These are phyloP conservation scores for Coleophoma cylindrospora DNA, from an alignment of 2,329 filamentous ascomycete genomes.

Conservation along the genomic window DNA sequence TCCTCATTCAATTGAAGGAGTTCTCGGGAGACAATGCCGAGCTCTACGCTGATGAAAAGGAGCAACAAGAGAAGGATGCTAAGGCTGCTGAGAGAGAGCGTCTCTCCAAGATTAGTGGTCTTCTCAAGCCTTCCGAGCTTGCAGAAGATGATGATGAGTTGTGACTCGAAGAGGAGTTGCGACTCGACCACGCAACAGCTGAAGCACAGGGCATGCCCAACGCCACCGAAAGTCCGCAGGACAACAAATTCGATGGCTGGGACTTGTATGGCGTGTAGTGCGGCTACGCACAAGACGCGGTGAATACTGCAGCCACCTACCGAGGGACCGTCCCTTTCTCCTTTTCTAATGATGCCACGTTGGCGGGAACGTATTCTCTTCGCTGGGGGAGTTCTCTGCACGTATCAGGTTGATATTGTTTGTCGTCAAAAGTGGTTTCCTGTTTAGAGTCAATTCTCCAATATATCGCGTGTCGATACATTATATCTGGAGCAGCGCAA, in stretches of 20 bases:
- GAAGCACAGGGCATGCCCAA: conserved; percentile 7
- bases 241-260: conserved; percentile 49
- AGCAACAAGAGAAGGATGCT: conserved; percentile 81
- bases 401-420: conserved; percentile 19
- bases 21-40: conserved; percentile 95
- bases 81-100: conserved; percentile 87
- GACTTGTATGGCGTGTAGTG: conserved; percentile 56
- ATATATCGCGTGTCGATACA: conserved; percentile 18
- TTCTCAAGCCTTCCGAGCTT: conserved; percentile 96
- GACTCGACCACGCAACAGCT: conserved; percentile 43
- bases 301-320: conserved; percentile 7
- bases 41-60: conserved; percentile 88
- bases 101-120: conserved; percentile 88
- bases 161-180: conserved; percentile 73
- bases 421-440: conserved; percentile 23
- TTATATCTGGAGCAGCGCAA: conserved; percentile 16
- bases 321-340: conserved; percentile 17
- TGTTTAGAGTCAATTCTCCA: conserved; percentile 22
- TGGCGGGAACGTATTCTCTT: conserved; percentile 6
- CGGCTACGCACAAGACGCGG: background rate
- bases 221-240: conserved; percentile 9
- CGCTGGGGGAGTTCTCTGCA: conserved; percentile 17
- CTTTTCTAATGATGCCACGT: conserved; percentile 15
- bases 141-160: conserved; percentile 81
- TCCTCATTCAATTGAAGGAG: conserved; percentile 95